These are phyloP conservation scores for Ramichloridium luteum DNA, from an alignment of 2,329 filamentous ascomycete genomes.

Conservation along the genomic window DNA sequence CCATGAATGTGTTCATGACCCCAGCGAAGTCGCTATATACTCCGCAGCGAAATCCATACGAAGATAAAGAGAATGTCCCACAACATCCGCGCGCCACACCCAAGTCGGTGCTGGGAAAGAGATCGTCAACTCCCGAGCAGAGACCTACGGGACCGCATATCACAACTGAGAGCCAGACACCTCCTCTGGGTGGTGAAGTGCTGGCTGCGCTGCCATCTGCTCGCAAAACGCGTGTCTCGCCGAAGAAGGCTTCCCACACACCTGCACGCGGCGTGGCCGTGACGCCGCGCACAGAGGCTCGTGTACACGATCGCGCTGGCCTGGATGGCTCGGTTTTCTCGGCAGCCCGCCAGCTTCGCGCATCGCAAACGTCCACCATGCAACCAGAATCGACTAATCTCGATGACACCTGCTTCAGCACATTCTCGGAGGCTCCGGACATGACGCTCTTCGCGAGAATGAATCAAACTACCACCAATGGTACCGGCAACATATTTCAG, in stretches of 20 bases:
- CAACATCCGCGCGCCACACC: constrained; percentile 9
- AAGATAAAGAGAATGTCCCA: constrained; percentile 24
- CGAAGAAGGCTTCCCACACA: constrained; percentile 19
- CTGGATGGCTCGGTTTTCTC: no score
- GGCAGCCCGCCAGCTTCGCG: no score
- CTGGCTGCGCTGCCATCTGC: constrained; percentile 16
- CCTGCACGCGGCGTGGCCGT: constrained; percentile 14
- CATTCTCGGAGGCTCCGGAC: constrained; percentile 79
- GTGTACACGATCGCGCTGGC: constrained; percentile 13
- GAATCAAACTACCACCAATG: constrained; percentile 40
- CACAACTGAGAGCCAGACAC: neutral
- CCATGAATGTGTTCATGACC: constrained; percentile 12
- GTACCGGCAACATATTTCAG: constrained; percentile 16
- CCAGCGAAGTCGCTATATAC: constrained; percentile 6
- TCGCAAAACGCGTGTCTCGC: constrained; percentile 15
- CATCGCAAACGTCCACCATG: constrained; percentile 5
- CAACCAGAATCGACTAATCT: constrained; percentile 26
- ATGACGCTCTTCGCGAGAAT: constrained; percentile 72
- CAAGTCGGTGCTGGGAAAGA: constrained; percentile 15
- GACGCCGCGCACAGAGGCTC: constrained; percentile 12
- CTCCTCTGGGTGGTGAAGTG: no score
- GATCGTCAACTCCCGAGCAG: constrained; percentile 14
- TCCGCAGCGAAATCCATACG: constrained; percentile 7
- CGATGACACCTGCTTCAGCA: constrained; percentile 69
- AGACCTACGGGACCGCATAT: constrained; percentile 8